Evolutionary conservation across 208 protist genomes (phyloP), one percentile per base, ranked within the genome.

Genomic region (Kentomonas sorsogonicus): DNA sequence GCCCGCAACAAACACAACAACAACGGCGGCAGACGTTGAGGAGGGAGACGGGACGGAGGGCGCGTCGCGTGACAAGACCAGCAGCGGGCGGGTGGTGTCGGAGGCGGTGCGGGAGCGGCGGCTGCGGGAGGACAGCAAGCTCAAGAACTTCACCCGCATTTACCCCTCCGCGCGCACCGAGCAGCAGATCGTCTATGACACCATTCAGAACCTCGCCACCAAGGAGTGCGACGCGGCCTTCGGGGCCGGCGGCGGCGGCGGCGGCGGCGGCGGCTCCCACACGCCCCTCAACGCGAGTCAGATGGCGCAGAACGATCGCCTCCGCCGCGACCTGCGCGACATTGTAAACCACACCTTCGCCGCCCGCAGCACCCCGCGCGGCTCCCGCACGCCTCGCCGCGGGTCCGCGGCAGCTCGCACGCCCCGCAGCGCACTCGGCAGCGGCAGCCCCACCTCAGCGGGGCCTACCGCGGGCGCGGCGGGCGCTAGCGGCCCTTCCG

Each of bases 121-220:
- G 15, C 45, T 46, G 18, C 57, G 61, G 25, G 86, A 96, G 62
- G 90, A 96, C 68, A 68, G 63, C 27, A 89, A 89, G 53, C 66
- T 94, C 44, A 55, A 64, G 29, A 79, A 90, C 68, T 96, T 89
- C 64, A 52, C 53, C 15, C 81, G 90, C 39, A 81, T 94, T 61
- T 96, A 91, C 53, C 90, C 90, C 13, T 74, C 79, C 0, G 34
- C 51, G 13, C 65, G 91, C 46, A n/a, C 47, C 0, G 81, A 83
- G 46, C 53, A 81, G 53, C 76, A 89, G 58, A 20, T 72, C 3
- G 56, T 89, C 33, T 96, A 94, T 62, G 74, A 91, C 18, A 75
- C 65, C 3, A 76, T 94, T 20, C 71, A 68, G 34, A 66, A 60
- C 36, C 60, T 85, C 6, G 59, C 74, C 36, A 60, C 63, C 46